Base-by-base conservation (phyloP, 805 yeast species). In the Hanseniaspora guilliermondii region DNA sequence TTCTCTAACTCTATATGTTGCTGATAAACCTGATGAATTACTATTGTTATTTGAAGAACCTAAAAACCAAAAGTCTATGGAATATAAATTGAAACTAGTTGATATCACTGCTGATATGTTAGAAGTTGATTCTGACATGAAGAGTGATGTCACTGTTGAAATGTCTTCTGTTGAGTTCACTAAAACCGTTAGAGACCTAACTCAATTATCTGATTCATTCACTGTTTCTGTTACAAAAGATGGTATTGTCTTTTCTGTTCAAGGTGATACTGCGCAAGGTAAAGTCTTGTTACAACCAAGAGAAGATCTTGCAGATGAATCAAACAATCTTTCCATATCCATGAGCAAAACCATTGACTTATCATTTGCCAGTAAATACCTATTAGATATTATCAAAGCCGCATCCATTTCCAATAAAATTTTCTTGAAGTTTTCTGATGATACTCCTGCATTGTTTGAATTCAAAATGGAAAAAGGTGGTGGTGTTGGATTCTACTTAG, bases 71-170 rank as follows among this genome's bases (percentile, higher is more conserved):
- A 80, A 96, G 66, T 85, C 91, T 58, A 83, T 95, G 58, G 97
- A 91, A 74, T 93, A 85, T 71, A 78, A 84, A 49, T 77, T 93
- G 67, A 88, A 88, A 68, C 78, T 93, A 67, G 88, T 93, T 96
- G 95, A 91, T 66, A 87, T 93, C 61, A 97, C 93, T 68, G 86
- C 95, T 53, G 97, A 93, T 66, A 86, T 86, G 72, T 78, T 93
- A 63, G 83, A 85, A 62, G 86, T 93, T 66, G 97, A 94, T 62
- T 27, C 53, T 35, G 97, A 88, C 62, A 82, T 89, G 80, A 94
- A 87, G 59, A 85, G 85, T 67, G 95, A 87, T 65, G 80, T 93
- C 38, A 81, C 85, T 58, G 76, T 93, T 62, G 80, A 86, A 56
- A 78, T 93, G 85, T 96, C 97, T 57, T 74, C 96, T 24, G 62